A percentile compares a stretch with the other conserved stretches of the same genome.
These are phyloP conservation scores for Withania somnifera DNA, from an alignment of 305 asterid species.

Conservation along the genomic window DNA sequence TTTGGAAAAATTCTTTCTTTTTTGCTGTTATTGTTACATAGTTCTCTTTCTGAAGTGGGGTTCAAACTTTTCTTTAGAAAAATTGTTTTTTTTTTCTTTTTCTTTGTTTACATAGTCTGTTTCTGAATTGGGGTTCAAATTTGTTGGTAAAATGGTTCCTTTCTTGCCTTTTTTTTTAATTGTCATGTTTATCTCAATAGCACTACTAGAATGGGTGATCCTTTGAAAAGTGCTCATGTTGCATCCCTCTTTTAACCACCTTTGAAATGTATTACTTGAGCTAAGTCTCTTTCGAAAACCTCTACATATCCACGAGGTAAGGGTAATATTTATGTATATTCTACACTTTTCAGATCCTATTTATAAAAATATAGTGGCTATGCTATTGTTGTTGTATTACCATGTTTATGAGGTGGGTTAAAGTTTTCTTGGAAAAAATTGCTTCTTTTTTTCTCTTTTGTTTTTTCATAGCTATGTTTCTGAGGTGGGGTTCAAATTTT, in stretches of 20 bases:
- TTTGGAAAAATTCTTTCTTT: not conserved
- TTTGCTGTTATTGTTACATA: not conserved
- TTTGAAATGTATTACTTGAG: not conserved
- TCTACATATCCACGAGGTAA: too few relatives aligned
- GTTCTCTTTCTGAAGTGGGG: not conserved
- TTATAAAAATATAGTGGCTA: too few relatives aligned
- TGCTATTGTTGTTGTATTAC: not conserved
- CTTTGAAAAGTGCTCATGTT: not conserved
- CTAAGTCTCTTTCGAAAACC: not conserved
- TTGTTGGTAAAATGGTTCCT: not conserved
- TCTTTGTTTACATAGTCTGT: too few relatives aligned
- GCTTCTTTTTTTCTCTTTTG: not conserved
- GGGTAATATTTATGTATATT: fast-evolving
- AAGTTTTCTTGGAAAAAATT: not conserved
- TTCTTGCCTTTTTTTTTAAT: not conserved
- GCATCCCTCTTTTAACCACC: not conserved
- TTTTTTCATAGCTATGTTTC: not conserved
- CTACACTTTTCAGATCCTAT: too few relatives aligned
- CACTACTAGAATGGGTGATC: not conserved
- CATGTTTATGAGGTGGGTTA: not conserved
- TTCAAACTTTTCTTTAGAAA: too few relatives aligned
- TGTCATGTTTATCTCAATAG: not conserved
- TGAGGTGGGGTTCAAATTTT: not conserved
- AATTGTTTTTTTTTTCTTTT: too few relatives aligned
- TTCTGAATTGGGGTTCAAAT: too few relatives aligned